A percentile compares a stretch with the other conserved stretches of the same genome.
phyloP scores from a whole-genome alignment of 371 early-diverging fungal genomes.

The Mortierella sp. region DNA sequence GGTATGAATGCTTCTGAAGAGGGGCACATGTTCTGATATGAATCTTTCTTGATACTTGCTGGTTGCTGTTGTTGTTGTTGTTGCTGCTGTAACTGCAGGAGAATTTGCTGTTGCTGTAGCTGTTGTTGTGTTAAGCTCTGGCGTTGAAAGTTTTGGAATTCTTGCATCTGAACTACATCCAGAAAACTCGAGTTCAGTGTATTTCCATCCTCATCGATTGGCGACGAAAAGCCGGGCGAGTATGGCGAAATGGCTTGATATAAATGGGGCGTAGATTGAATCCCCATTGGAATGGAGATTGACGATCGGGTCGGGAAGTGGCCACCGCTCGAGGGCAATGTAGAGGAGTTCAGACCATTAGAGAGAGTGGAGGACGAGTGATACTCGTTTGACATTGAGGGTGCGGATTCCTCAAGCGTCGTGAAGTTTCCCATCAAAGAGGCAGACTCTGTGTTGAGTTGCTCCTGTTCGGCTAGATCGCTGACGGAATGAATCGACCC shows the following conservation, averaged over 20 bases:
- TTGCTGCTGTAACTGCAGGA: slow-evolving; percentile 8
- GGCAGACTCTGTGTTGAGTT: slow-evolving; percentile 13
- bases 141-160: slow-evolving; percentile 22
- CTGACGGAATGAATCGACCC: slow-evolving; percentile 18
- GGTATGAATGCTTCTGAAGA: slow-evolving; percentile 32
- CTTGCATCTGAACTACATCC: slow-evolving; percentile 27
- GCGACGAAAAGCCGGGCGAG: not conserved
- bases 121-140: slow-evolving; percentile 26
- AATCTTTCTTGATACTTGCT: not conserved
- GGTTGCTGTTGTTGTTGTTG: slow-evolving; percentile 5
- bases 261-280: not conserved
- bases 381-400: slow-evolving; percentile 12
- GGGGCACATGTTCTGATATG: slow-evolving; percentile 8
- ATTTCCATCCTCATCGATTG: not conserved
- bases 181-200: slow-evolving; percentile 20
- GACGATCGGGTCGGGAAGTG: slow-evolving; percentile 14
- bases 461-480: slow-evolving; percentile 18
- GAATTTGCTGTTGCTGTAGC: slow-evolving; percentile 14
- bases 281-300: slow-evolving; percentile 13
- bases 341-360: not conserved
- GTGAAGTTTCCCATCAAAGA: slow-evolving; percentile 37
- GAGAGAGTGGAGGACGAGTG: not conserved
- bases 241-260: slow-evolving; percentile 15
- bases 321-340: not conserved
- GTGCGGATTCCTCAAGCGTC: slow-evolving; percentile 28